Evolutionary conservation across 345 rosid genomes (phyloP).

Genomic region (Brassica nigra): DNA sequence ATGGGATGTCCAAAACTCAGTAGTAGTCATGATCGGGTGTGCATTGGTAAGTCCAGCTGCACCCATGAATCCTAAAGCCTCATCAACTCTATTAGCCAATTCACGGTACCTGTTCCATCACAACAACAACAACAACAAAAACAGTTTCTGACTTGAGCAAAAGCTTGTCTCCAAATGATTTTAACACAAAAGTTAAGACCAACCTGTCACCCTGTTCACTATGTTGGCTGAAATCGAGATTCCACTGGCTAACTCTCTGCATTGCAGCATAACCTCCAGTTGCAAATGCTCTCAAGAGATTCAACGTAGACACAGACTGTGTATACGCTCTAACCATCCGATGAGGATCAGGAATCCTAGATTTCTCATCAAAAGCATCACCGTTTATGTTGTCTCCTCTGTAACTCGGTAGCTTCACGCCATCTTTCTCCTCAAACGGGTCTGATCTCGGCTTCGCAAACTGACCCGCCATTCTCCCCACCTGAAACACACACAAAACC

Average conservation of each 20-base stretch:
- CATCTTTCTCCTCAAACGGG: slow-evolving; percentile 54
- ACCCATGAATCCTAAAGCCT: slow-evolving; percentile 71
- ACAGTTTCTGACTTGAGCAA: not conserved
- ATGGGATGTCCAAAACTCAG: slow-evolving; percentile 70
- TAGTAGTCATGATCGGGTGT: slow-evolving; percentile 62
- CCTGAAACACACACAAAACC: slow-evolving; percentile 27
- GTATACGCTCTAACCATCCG: slow-evolving; percentile 64
- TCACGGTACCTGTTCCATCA: slow-evolving; percentile 52
- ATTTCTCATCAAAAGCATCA: slow-evolving; percentile 67
- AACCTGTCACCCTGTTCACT: slow-evolving; percentile 80
- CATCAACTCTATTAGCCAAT: slow-evolving; percentile 66
- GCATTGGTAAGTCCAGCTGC: slow-evolving; percentile 67
- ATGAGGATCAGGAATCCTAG: slow-evolving; percentile 68
- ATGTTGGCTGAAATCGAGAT: slow-evolving; percentile 61
- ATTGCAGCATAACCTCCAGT: slow-evolving; percentile 79
- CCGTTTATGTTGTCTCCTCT: slow-evolving; percentile 67
- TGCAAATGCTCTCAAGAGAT: slow-evolving; percentile 67
- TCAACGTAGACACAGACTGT: slow-evolving; percentile 64
- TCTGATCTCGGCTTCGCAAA: slow-evolving; percentile 74
- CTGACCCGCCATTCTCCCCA: slow-evolving; percentile 77
- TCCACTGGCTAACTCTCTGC: slow-evolving; percentile 70
- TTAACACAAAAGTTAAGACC: not conserved
- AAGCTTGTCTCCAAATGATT: not conserved
- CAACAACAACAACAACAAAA: slow-evolving; percentile 5
- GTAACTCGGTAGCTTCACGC: slow-evolving; percentile 66